A percentile compares a stretch with the other conserved stretches of the same genome.
These are phyloP conservation scores for Podospora pseudoanserina DNA, from an alignment of 495 filamentous ascomycete genomes.

Conservation along the genomic window DNA sequence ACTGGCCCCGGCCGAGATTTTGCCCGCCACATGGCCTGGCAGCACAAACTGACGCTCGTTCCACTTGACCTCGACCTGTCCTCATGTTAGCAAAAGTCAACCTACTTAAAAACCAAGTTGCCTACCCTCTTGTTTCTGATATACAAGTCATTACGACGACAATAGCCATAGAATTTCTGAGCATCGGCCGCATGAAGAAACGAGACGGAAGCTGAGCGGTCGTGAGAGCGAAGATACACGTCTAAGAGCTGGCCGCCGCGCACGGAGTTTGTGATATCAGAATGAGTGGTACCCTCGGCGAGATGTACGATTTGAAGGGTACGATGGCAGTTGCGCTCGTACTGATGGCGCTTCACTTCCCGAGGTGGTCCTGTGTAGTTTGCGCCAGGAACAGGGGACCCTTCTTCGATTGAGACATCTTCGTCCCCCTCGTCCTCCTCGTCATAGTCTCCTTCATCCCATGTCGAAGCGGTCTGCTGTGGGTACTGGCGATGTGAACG, in stretches of 20 bases:
- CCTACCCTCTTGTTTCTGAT: slow-evolving; percentile 63
- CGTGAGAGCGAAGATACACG: slow-evolving; percentile 60
- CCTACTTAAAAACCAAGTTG: too few species aligned
- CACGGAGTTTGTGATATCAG: slow-evolving; percentile 62
- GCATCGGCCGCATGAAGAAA: slow-evolving; percentile 65
- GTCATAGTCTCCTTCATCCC: slow-evolving; percentile 25
- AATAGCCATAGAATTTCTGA: slow-evolving; percentile 59
- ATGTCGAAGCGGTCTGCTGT: slow-evolving; percentile 11
- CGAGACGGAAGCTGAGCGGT: slow-evolving; percentile 63
- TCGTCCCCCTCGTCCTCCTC: slow-evolving; percentile 27
- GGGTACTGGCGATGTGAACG: slow-evolving; percentile 4
- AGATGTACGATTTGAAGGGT: slow-evolving; percentile 51
- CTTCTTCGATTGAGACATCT: slow-evolving; percentile 23
- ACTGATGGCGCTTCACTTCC: slow-evolving; percentile 24
- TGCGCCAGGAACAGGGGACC: slow-evolving; percentile 23
- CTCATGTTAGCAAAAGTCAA: neutral
- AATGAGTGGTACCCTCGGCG: slow-evolving; percentile 59
- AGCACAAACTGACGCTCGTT: slow-evolving; percentile 70
- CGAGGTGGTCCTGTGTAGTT: slow-evolving; percentile 18
- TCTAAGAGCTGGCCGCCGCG: slow-evolving; percentile 69
- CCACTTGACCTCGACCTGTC: slow-evolving; percentile 66
- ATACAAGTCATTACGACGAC: slow-evolving; percentile 64
- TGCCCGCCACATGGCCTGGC: slow-evolving; percentile 60
- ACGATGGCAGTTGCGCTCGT: slow-evolving; percentile 47
- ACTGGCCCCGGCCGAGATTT: slow-evolving; percentile 68